Base-by-base conservation (phyloP, 306 rosid species). In the Castanea sativa region DNA sequence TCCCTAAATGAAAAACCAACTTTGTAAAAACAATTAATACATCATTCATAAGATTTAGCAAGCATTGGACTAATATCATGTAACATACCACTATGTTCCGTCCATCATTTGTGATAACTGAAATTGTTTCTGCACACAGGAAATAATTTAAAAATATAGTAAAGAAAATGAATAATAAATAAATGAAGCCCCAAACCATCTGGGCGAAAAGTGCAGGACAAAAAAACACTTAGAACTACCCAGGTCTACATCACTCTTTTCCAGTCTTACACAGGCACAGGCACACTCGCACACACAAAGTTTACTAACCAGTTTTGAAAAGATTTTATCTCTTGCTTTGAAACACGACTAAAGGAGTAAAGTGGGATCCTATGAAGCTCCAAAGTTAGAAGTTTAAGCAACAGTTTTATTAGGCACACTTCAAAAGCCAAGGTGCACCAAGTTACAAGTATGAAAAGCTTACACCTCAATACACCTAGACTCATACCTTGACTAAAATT, bases 71-170 rank as follows among this genome's bases (percentile, higher is more conserved):
- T 52, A 69, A 25, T 71, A 74, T 64, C 15, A 49, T 55, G 38
- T 55, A 57, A 29, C 90, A 61, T 83, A 94, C 99, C 99, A 94
- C 98, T 71, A 94, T 92, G 84, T 94, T 94, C 69, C 98, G 89
- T 20, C 98, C 98, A 79, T 94, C 98, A 76, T 94, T 94, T 68
- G 98, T 94, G 80, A 94, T 94, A 69, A 94, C 92, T 10, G 98
- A 94, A 79, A 94, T 94, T 52, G 89, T 86, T 85, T 94, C 98
- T 94, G 91, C 88, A 76, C 15, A 73, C 4, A 19, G 5, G 45
- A 80, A 73, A 63, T 57, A 23, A 7, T 21, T 30, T 20, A 19
- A 9, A 23, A 68, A 11, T 35, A 4, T 3, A 49, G 5, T 49
- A 49, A 49, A 49, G 53, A 49, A 49, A 12, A 49, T 12, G 15